These are phyloP conservation scores for Stellera chamaejasme DNA, from an alignment of 345 rosid species.

Conservation along the genomic window DNA sequence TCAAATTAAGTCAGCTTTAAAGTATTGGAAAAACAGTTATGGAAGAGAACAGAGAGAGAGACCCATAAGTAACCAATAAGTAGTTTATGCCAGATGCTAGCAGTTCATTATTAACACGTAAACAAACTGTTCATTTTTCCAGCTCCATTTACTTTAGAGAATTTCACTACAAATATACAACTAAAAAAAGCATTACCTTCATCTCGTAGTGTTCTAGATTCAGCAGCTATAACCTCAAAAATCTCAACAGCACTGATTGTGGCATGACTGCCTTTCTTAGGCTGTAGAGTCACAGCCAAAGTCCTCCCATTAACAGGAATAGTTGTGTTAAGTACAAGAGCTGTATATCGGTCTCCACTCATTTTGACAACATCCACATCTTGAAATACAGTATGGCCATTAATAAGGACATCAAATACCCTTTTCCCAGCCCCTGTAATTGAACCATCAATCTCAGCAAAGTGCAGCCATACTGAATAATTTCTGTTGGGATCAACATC, in stretches of 20 bases:
- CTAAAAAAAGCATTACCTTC: constrained; percentile 49
- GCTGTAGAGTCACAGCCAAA: constrained; percentile 61
- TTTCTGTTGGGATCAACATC: constrained; percentile 91
- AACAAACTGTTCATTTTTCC: not conserved
- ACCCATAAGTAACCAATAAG: too few relatives aligned
- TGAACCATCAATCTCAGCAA: constrained; percentile 81
- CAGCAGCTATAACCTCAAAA: constrained; percentile 60
- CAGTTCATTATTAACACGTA: not conserved
- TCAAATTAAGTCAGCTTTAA: too few relatives aligned
- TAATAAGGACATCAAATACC: constrained; percentile 78
- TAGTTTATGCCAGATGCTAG: too few relatives aligned
- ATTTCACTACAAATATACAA: not conserved
- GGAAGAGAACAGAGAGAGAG: too few relatives aligned
- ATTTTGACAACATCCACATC: constrained; percentile 56
- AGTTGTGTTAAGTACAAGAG: constrained; percentile 78
- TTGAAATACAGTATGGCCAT: constrained; percentile 46
- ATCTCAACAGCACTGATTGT: constrained; percentile 86
- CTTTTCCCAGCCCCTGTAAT: constrained; percentile 55
- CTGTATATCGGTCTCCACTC: constrained; percentile 59
- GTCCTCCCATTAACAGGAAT: constrained; percentile 75
- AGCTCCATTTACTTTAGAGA: not conserved
- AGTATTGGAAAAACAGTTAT: too few relatives aligned
- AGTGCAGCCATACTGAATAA: constrained; percentile 91
- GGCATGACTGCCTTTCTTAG: constrained; percentile 56
- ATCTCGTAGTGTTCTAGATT: constrained; percentile 59